A percentile compares a stretch with the other conserved stretches of the same genome.
phyloP scores from a whole-genome alignment of 805 yeast species.

The Metschnikowia drakensbergensis region DNA sequence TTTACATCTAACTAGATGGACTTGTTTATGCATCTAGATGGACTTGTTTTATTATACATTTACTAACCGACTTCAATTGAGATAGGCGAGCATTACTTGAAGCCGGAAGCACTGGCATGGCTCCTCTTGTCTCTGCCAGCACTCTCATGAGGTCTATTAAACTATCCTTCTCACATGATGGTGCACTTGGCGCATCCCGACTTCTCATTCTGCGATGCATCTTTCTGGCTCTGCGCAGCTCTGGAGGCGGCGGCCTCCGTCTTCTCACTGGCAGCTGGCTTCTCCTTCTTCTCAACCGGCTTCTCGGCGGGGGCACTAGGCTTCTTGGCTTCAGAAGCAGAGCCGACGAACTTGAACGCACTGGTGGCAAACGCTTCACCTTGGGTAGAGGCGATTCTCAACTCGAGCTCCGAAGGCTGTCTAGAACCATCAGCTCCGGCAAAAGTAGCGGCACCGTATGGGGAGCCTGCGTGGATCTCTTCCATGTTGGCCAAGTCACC shows the following conservation, averaged over 20 bases:
- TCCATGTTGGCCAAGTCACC: constrained; percentile 51
- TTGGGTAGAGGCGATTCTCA: constrained; percentile 59
- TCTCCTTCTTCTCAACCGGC: not conserved
- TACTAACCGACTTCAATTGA: not conserved
- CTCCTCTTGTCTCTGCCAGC: not conserved
- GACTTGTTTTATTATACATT: not conserved
- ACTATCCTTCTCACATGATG: constrained; percentile 8
- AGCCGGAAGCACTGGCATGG: not conserved
- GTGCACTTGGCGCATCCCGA: constrained; percentile 17
- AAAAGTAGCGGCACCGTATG: constrained; percentile 83
- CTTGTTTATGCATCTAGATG: no score
- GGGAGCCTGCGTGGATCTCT: constrained; percentile 74
- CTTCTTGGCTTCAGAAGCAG: not conserved
- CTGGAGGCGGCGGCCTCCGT: constrained; percentile 7
- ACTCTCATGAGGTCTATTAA: not conserved
- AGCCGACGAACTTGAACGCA: constrained; percentile 23
- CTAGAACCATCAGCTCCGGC: constrained; percentile 80
- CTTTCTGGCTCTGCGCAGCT: constrained; percentile 9
- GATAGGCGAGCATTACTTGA: not conserved
- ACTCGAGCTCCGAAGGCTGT: constrained; percentile 59
- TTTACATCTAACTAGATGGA: no score
- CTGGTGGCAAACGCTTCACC: constrained; percentile 54
- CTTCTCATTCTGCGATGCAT: constrained; percentile 7
- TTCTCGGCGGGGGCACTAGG: not conserved
- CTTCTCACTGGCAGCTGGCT: not conserved